phyloP scores from a whole-genome alignment of 2,329 filamentous ascomycete species.

The Berkeleyomyces basicola region DNA sequence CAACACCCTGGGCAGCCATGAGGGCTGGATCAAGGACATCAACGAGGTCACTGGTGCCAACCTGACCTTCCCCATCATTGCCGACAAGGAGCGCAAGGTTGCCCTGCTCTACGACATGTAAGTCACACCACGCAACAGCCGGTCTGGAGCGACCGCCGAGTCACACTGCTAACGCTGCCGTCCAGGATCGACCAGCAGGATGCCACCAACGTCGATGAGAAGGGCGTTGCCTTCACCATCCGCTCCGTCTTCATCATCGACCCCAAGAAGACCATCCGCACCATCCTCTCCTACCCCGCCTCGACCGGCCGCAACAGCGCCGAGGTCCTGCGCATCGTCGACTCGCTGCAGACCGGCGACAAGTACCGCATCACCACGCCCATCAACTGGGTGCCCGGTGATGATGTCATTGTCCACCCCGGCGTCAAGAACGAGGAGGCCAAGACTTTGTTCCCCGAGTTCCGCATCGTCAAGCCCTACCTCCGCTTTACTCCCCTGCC shows the following conservation, averaged over 20 bases:
- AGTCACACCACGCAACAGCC: conserved; percentile 18
- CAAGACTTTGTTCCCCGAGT: conserved; percentile 70
- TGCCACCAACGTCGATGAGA: conserved; percentile 62
- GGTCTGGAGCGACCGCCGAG: no score
- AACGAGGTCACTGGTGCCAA: conserved; percentile 57
- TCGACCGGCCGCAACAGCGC: conserved; percentile 72
- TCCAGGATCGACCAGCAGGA: conserved; percentile 60
- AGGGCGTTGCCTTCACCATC: conserved; percentile 84
- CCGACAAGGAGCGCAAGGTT: conserved; percentile 61
- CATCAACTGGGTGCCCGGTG: conserved; percentile 76
- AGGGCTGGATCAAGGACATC: conserved; percentile 82
- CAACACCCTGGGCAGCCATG: conserved; percentile 72
- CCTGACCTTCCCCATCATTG: conserved; percentile 64
- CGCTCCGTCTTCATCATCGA: conserved; percentile 91
- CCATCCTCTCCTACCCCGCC: conserved; percentile 84
- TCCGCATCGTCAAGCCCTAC: conserved; percentile 53
- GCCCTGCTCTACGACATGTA: conserved; percentile 65
- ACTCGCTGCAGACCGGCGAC: conserved; percentile 69
- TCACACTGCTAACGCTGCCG: neutral
- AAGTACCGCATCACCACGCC: conserved; percentile 78
- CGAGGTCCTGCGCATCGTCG: conserved; percentile 63
- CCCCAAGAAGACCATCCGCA: conserved; percentile 80
- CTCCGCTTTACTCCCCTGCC: conserved; percentile 54
- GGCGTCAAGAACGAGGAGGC: conserved; percentile 70
- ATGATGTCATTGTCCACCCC: conserved; percentile 86